Conservation (phyloP, 2,329 filamentous ascomycete genomes). For the Leptodontidium sp. region DNA sequence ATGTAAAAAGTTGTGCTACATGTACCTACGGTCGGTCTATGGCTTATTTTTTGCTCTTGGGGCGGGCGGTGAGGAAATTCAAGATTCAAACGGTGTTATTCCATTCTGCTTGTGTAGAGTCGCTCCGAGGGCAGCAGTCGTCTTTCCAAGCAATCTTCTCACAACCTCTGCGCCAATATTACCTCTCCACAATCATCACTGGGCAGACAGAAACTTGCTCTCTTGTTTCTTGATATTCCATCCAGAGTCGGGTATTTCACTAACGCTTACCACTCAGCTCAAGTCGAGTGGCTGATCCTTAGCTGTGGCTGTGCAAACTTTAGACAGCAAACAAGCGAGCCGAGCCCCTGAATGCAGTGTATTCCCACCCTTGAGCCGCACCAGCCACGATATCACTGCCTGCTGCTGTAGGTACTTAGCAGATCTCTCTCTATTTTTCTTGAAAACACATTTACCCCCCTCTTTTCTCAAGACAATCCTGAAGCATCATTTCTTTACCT, state of each 20-base stretch:
- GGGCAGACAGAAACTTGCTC: no score
- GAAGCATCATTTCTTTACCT: no score
- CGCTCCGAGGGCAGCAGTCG: no score
- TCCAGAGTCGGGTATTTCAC: no score
- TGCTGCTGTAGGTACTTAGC: background rate
- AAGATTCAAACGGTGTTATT: background rate
- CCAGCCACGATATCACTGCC: background rate
- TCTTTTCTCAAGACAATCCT: no score
- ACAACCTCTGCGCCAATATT: no score
- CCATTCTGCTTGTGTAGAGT: no score
- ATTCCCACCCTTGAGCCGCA: background rate
- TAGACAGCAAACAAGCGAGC: background rate
- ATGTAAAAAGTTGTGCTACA: constrained; percentile 4
- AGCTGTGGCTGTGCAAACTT: background rate
- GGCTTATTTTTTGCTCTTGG: background rate
- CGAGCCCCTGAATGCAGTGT: background rate
- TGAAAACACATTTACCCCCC: no score
- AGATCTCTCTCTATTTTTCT: no score
- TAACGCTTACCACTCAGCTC: background rate
- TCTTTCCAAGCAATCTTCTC: no score
- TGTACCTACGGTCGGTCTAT: background rate
- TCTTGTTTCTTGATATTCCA: no score
- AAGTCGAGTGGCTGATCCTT: background rate
- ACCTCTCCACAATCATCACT: no score
- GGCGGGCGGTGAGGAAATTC: background rate